Base-by-base conservation (phyloP, 78 protist species). In the Dictyostelium brefeldianum region DNA sequence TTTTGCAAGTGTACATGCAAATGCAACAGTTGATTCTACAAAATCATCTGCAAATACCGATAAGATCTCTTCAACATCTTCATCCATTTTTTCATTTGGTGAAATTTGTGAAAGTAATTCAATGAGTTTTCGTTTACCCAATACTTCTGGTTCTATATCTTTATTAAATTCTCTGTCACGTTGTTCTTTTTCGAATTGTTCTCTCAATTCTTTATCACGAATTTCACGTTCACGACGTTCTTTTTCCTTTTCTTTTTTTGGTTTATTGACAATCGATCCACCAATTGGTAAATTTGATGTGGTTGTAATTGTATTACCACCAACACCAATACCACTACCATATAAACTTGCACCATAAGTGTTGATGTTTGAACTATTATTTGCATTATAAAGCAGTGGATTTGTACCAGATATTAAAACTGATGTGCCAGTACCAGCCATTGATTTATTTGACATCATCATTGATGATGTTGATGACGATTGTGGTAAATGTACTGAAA, bases 1-100 rank as follows among this genome's bases (percentile, higher is more conserved):
- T 36, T 95, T 95, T 7, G 97, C 97, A 3, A 96, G 74, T 46
- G 94, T 74, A 50, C 97, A 96, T 29, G 96, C 94, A 57, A 81
- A 82, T 15, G 92, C 43, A 53, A 91, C 83, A 0, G 95, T 95
- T 15, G 83, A 65, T n/a, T 95, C 96, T 3, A 96, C 90, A 54
- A 96, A 96, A 31, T 96, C 97, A 46, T 96, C 97, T 43, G 97
- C 97, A 20, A 96, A 83, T 4, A 95, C 96, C 5, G 91, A 22
- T 7, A 96, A 65, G 7, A 95, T 74, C 75, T 85, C 92, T 25
- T 85, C 92, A 3, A 78, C 92, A 5, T 85, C 92, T 14, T 85
- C 92, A 29, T 85, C 92, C 92, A 85, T 85, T 47, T 64, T 85
- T n/a, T 85, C 92, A 50, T 25, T 77, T 0, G 92, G 69, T 27